Evolutionary conservation across 176 grass and related monocot species (phyloP).

Genomic region (Hsuehochloa calcarea): DNA sequence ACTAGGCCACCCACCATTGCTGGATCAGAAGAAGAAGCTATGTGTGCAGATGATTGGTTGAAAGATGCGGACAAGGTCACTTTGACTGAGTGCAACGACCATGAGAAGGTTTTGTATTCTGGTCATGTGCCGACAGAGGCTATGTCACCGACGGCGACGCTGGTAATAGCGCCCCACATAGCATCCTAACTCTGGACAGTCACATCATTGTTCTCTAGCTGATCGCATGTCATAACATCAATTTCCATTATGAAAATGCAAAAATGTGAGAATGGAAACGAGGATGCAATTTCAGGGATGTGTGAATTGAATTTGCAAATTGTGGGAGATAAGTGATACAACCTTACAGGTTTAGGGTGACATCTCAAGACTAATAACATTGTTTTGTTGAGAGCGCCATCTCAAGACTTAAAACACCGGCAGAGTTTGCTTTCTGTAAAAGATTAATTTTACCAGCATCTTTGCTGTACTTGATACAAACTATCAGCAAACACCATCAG

Average conservation of each 20-base stretch:
- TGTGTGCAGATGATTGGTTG: too few species aligned
- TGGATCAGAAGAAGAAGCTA: too few species aligned
- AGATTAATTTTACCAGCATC: not conserved
- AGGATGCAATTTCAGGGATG: not conserved
- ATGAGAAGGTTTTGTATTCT: too few species aligned
- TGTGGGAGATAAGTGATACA: not conserved
- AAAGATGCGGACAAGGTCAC: too few species aligned
- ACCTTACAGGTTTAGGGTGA: not conserved
- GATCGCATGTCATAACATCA: not conserved
- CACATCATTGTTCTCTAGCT: not conserved
- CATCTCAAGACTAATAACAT: not conserved
- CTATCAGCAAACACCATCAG: slow-evolving; percentile 12
- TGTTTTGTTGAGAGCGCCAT: not conserved
- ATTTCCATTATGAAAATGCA: not conserved
- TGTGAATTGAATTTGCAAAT: not conserved
- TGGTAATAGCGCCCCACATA: too few species aligned
- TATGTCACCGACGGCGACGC: too few species aligned
- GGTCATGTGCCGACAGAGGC: too few species aligned
- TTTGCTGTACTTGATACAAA: not conserved
- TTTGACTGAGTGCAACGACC: too few species aligned
- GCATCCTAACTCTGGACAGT: not conserved
- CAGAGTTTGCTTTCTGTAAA: not conserved
- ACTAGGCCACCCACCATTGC: too few species aligned
- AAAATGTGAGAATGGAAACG: not conserved
- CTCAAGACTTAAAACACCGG: not conserved